phyloP scores from a whole-genome alignment of 2,329 filamentous ascomycete genomes.

The Phoma sp. region DNA sequence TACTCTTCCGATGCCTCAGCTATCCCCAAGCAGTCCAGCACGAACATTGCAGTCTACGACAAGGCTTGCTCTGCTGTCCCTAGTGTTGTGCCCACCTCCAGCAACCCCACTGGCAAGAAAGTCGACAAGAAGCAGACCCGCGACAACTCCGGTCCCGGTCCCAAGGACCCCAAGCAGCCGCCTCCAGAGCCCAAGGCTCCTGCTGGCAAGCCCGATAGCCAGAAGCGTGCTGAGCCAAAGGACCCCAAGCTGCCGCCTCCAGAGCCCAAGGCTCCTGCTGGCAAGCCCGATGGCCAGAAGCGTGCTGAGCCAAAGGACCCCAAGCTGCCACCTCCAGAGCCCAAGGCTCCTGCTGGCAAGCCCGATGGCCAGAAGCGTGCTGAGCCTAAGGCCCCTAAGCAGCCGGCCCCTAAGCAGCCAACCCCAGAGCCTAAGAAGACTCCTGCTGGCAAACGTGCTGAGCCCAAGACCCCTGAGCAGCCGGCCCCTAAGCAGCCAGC shows the following conservation, averaged over 20 bases:
- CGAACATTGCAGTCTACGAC: slow-evolving; percentile 22
- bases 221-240: neutral
- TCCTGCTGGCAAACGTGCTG: neutral
- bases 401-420: neutral
- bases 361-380: neutral
- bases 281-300: neutral
- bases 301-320: neutral
- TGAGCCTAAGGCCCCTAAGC: neutral
- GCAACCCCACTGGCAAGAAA: slow-evolving; percentile 22
- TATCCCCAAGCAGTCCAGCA: slow-evolving; percentile 16
- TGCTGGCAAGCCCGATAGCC: neutral
- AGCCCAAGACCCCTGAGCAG: neutral
- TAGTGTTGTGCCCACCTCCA: slow-evolving; percentile 16
- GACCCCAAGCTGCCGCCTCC: neutral
- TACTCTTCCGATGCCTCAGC: slow-evolving; percentile 14
- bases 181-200: neutral
- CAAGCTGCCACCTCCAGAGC: neutral
- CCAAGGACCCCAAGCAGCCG: neutral
- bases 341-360: neutral
- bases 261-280: neutral
- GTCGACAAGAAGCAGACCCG: neutral
- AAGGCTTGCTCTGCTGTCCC: slow-evolving; percentile 22
- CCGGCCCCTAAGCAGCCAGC: neutral
- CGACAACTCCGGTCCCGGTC: neutral
- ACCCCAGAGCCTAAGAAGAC: neutral